phyloP scores from a whole-genome alignment of 805 yeast species.

The Nakazawaea laoshanensis region DNA sequence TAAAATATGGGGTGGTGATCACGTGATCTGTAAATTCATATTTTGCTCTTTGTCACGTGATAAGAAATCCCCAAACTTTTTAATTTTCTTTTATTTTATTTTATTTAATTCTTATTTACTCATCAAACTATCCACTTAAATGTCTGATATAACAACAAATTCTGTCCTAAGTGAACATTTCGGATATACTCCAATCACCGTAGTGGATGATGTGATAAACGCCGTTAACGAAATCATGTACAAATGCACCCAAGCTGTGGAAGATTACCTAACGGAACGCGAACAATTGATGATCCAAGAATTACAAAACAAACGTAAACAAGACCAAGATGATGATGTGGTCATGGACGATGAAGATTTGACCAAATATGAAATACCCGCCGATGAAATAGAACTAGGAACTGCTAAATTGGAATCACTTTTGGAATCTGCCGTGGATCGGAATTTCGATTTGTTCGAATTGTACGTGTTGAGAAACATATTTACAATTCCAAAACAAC shows the following conservation, averaged over 20 bases:
- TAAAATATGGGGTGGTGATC: too few relatives aligned
- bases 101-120: neutral
- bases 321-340: conserved; percentile 19
- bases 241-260: conserved; percentile 74
- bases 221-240: conserved; percentile 80
- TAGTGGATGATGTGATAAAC: conserved; percentile 82
- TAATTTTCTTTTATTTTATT: neutral
- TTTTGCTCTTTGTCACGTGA: too few relatives aligned
- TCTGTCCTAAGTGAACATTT: conserved; percentile 75
- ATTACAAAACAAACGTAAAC: conserved; percentile 13
- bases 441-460: conserved; percentile 81
- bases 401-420: conserved; percentile 74
- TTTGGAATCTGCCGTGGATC: conserved; percentile 67
- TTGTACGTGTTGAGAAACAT: conserved; percentile 74
- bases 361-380: conserved; percentile 11
- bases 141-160: conserved; percentile 28
- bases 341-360: conserved; percentile 19
- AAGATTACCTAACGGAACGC: conserved; percentile 43
- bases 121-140: too few relatives aligned
- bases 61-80: too few relatives aligned
- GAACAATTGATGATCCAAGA: conserved; percentile 20
- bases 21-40: too few relatives aligned
- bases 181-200: conserved; percentile 74
- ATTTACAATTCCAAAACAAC: conserved; percentile 56
- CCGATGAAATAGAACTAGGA: conserved; percentile 64